Base-by-base conservation (phyloP, 2,329 filamentous ascomycete genomes). In the Cladophialophora exuberans region DNA sequence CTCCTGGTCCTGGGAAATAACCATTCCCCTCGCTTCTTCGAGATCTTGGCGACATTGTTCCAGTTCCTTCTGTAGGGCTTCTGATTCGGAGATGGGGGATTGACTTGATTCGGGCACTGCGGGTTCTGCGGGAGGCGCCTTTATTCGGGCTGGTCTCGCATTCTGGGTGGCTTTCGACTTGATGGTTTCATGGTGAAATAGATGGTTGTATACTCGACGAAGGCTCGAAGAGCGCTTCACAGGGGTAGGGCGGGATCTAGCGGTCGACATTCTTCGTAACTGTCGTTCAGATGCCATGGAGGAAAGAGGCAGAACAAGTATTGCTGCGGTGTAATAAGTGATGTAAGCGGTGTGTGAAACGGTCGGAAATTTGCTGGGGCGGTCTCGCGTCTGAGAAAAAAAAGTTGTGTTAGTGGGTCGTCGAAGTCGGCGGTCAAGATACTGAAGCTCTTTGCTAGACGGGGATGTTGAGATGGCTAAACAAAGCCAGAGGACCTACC, bases 31-130 rank as follows among this genome's bases (percentile, higher is more conserved):
- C 42, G 58, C 60, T 28, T 61, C 58, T 18, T 56, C 41, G 28
- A 61, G 50, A 22, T 62, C 59, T 26, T 54, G 41, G 13, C 56
- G 58, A 55, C 54, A 61, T 59, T 62, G 58, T 54, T 59, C 44
- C 45, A 62, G 20, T 43, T 62, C 57, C 30, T 45, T 44, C 23
- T 55, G 39, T 7, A 61, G 50, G 33, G 17, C 28, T n/a, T 57
- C 56, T 10, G 49, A 31, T 22, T 56, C 36, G n/a, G 36, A 30
- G 6, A 33, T 10, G 4, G 50, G 42, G 15, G 50, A 17, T 30
- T 45, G 35, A 7, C 25, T 33, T 15, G 54, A 42, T 26, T 52
- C 46, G 4, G 51, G 39, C 23, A 42, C 20, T 3, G 39, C 36
- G 9, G 49, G 18, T 31, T 28, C 49, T 13, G 38, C n/a, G 2